Base-by-base conservation (phyloP, 441 rosid species). In the Corymbia citriodora region DNA sequence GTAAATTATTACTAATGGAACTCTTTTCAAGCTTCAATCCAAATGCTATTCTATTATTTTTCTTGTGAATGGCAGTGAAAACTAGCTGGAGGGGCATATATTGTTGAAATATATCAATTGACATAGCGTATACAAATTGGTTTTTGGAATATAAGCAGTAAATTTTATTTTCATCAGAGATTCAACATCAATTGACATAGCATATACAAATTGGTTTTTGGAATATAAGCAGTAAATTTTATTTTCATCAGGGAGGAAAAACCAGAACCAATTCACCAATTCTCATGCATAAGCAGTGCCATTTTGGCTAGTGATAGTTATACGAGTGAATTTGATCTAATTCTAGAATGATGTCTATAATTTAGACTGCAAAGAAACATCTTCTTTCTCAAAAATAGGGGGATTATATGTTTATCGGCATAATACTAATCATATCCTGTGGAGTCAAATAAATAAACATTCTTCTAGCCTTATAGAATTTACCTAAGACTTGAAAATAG, bases 361-460 rank as follows among this genome's bases (percentile, higher is more conserved):
- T 0, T 40, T 0, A 3, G 83, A 21, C 50, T n/a, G n/a, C 9
- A 0, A 16, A 10, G 2, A 23, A 10, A 21, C 49, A 3, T 74
- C 83, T 74, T 74, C n/a, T n/a, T n/a, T n/a, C n/a, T n/a, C n/a
- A n/a, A n/a, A n/a, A n/a, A n/a, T n/a, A n/a, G n/a, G n/a, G n/a
- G n/a, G n/a, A n/a, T n/a, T n/a, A n/a, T n/a, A n/a, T n/a, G n/a
- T n/a, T n/a, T n/a, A n/a, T n/a, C n/a, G n/a, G n/a, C n/a, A n/a
- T n/a, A n/a, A n/a, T n/a, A n/a, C n/a, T n/a, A n/a, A n/a, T n/a
- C n/a, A n/a, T 72, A 72, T 36, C 82, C 9, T 0, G 0, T 1
- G 0, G 83, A 40, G 16, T 40, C 3, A 40, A 40, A 10, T 7
- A 0, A 0, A 11, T 5, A 9, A 21, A 74, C 36, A 36, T 74